phyloP scores from a whole-genome alignment of 495 filamentous ascomycete genomes.

The Poronia punctata region DNA sequence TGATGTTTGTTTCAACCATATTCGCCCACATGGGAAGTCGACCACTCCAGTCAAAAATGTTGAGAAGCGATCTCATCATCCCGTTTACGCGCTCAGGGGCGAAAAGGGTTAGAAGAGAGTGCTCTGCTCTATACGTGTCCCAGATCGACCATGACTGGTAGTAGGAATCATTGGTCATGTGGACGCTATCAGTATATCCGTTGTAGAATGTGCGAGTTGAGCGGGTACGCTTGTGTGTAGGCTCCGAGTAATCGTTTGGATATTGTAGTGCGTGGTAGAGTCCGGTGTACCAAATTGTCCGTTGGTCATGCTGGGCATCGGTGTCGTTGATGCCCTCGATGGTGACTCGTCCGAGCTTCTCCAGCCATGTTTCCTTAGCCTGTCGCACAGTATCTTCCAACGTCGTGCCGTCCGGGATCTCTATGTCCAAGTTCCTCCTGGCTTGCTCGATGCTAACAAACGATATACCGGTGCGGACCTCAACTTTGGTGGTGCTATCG shows the following conservation, averaged over 20 bases:
- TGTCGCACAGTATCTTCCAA: constrained; percentile 22
- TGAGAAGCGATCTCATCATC: constrained; percentile 26
- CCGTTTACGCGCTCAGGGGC: constrained; percentile 25
- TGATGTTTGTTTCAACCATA: constrained; percentile 30
- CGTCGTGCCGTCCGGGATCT: constrained; percentile 18
- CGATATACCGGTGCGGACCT: constrained; percentile 25
- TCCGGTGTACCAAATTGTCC: constrained; percentile 28
- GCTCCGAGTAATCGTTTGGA: constrained; percentile 28
- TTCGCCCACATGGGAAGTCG: constrained; percentile 29
- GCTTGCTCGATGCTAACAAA: constrained; percentile 30
- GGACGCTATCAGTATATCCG: constrained; percentile 26
- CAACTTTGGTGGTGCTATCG: constrained; percentile 12
- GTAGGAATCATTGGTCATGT: constrained; percentile 24
- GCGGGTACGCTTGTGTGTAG: constrained; percentile 7
- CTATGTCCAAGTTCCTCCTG: constrained; percentile 25
- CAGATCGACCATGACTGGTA: constrained; percentile 32
- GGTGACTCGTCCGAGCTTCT: constrained; percentile 23
- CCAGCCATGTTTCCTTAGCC: constrained; percentile 21
- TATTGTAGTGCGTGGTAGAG: constrained; percentile 28
- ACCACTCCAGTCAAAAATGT: constrained; percentile 27
- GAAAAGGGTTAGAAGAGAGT: constrained; percentile 23
- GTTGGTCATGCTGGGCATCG: constrained; percentile 22
- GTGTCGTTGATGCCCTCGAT: constrained; percentile 25
- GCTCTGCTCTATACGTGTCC: constrained; percentile 28
- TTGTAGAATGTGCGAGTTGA: constrained; percentile 22